Percentiles rank a stretch among this genome's conserved stretches.
phyloP scores from a whole-genome alignment of 495 filamentous ascomycete species.

The Durotheca rogersii region DNA sequence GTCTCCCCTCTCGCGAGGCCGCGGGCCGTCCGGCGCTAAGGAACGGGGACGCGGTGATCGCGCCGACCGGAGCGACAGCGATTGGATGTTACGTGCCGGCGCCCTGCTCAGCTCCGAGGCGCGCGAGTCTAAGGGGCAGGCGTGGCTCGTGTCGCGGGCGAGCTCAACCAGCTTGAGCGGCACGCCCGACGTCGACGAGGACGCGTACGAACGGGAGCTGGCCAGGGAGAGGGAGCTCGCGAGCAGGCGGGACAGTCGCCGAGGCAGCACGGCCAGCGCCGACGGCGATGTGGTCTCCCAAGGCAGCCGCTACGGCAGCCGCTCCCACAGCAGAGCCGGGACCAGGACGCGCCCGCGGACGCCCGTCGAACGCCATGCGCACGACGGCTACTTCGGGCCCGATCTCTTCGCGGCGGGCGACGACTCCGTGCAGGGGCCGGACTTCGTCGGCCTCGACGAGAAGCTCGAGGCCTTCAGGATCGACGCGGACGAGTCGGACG shows the following conservation, averaged over 20 bases:
- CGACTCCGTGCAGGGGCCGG: conserved; percentile 51
- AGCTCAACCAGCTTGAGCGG: conserved; percentile 68
- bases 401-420: conserved; percentile 26
- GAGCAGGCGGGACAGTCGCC: conserved; percentile 39
- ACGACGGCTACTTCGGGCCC: conserved; percentile 51
- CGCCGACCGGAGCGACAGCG: no score
- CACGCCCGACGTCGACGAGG: conserved; percentile 50
- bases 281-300: conserved; percentile 45
- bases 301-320: conserved; percentile 45
- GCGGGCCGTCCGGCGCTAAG: conserved; percentile 13
- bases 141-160: conserved; percentile 71
- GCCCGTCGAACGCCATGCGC: conserved; percentile 37
- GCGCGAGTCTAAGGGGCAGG: conserved; percentile 75
- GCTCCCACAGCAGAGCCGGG: conserved; percentile 46
- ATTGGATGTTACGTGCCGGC: conserved; percentile 76
- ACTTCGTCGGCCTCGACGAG: conserved; percentile 60
- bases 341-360: conserved; percentile 42
- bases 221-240: conserved; percentile 40
- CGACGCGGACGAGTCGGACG: conserved; percentile 50
- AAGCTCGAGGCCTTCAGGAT: conserved; percentile 43
- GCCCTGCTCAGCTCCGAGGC: conserved; percentile 68
- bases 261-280: conserved; percentile 33
- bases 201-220: conserved; percentile 46
- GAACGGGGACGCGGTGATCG: no score
- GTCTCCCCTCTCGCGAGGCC: conserved; percentile 27